Evolutionary conservation across 495 filamentous ascomycete genomes (phyloP), one percentile per base, ranked within the genome.

Genomic region (Penicillium arizonense): DNA sequence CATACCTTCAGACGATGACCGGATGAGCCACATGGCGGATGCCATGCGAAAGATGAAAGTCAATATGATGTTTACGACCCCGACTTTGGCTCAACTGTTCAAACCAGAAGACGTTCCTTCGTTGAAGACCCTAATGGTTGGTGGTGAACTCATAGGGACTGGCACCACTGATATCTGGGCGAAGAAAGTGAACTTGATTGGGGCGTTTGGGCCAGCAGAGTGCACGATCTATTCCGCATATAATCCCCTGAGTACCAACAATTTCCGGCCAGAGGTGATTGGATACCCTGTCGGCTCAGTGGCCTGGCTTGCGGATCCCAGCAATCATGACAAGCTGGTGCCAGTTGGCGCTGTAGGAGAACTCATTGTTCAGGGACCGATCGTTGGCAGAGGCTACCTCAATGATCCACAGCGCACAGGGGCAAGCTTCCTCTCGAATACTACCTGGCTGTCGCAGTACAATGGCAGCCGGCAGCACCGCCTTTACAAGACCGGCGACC

Each of bases 401-500:
- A 61, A 68, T 46, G 63, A 72, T 23, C n/a, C 47, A 3, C 62
- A 55, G 21, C 63, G 68, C 50, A 73, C 74, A 21, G 63, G 54
- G 12, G 60, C 61, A 8, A 64, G 63, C 3, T 83, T 80, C 51
- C 67, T 83, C 30, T 55, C 63, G 32, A 57, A 75, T 28, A 79
- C 79, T 0, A 53, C 43, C 13, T 82, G 74, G 74, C 69, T 79
- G 18, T 13, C 18, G 13, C 11, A 30, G 8, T 12, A 30, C 18
- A 14, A 18, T 14, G 35, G 35, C 35, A 37, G 35, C 38, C 32
- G 3, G 1, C 14, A 42, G 10, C 44, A 21, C 11, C 49, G 34
- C 11, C 47, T 82, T 3, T 83, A 79, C 53, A 65, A 70, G 16
- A 82, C 80, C 10, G 80, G 80, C 10, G 80, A 83, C 57, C 55